phyloP scores from a whole-genome alignment of 2,329 filamentous ascomycete species.

The Mycogone perniciosa region DNA sequence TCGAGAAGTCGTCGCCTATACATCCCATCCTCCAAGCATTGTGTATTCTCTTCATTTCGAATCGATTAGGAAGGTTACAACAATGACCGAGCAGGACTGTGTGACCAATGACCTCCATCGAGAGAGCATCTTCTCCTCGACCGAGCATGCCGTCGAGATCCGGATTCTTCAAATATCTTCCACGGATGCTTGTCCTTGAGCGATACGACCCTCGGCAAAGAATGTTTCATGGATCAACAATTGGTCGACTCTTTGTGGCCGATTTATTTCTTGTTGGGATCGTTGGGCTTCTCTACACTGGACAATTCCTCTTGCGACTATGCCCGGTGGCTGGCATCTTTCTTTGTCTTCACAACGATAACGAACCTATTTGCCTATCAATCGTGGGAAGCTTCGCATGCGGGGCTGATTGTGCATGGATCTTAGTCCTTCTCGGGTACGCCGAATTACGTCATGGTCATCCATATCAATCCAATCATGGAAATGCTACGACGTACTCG shows the following conservation, averaged over 20 bases:
- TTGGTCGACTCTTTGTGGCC: conserved; percentile 39
- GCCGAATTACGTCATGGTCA: no score
- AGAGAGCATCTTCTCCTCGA: conserved; percentile 11
- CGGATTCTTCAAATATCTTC: conserved; percentile 42
- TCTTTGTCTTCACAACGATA: not conserved
- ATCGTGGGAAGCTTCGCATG: no score
- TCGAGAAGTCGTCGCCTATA: conserved; percentile 33
- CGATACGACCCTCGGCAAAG: conserved; percentile 23
- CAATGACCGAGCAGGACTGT: conserved; percentile 35
- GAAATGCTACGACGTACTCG: no score
- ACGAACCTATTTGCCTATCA: not conserved
- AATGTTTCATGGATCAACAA: conserved; percentile 30
- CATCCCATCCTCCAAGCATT: conserved; percentile 27
- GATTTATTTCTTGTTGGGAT: conserved; percentile 35
- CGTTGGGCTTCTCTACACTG: conserved; percentile 21
- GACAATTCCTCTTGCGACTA: conserved; percentile 28
- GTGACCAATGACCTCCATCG: conserved; percentile 35
- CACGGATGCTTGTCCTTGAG: conserved; percentile 44
- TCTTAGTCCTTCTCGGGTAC: no score
- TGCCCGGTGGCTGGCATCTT: conserved; percentile 26
- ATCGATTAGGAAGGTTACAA: conserved; percentile 38
- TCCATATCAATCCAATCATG: no score
- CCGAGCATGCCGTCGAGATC: conserved; percentile 31
- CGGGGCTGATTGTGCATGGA: no score
- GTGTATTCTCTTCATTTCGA: conserved; percentile 38